Base-by-base conservation (phyloP, 257 asterid species). In the Cinchona pubescens region DNA sequence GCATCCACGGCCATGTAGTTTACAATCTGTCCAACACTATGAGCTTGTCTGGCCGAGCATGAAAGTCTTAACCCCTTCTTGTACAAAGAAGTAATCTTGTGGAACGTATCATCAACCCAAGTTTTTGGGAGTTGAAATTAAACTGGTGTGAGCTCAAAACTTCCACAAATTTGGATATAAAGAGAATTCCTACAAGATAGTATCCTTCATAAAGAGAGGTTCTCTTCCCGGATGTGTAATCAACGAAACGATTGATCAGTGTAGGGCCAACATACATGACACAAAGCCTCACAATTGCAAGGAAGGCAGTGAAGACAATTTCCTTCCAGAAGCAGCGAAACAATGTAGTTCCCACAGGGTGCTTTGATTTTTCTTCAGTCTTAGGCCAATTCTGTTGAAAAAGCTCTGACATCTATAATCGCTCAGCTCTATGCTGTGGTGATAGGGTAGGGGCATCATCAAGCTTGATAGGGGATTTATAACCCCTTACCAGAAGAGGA, bases 1-100 rank as follows among this genome's bases (percentile, higher is more conserved):
- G 97, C 97, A 76, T 94, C 99, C 11, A 94, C 98, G 0, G 97
- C 96, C 97, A 94, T 94, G 80, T 94, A 94, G 75, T 94, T 94
- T 29, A 92, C 98, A 34, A 92, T 94, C 79, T 92, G 98, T 4
- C 99, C 99, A 9, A 94, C 90, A 3, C 99, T 98, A 45, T 94
- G 99, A 4, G 87, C 89, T 74, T 94, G 98, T 12, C 99, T 78
- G 1, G 97, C 96, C 0, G 99, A 94, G 73, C 97, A 89, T 1
- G 99, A 87, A 21, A 94, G 77, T 76, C 94, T 79, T 70, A 94
- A 74, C 0, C 99, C 99, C 84, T 94, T 94, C 86, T 77, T 86
- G 71, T 94, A 94, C 65, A 92, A 75, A 1, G 95, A 86, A 56
- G 99, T 92, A 48, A 94, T 79, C 7, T 97, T 2, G 97, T 76